Base-by-base conservation (phyloP, 2,329 filamentous ascomycete species). In the Fusarium sulawesiense region DNA sequence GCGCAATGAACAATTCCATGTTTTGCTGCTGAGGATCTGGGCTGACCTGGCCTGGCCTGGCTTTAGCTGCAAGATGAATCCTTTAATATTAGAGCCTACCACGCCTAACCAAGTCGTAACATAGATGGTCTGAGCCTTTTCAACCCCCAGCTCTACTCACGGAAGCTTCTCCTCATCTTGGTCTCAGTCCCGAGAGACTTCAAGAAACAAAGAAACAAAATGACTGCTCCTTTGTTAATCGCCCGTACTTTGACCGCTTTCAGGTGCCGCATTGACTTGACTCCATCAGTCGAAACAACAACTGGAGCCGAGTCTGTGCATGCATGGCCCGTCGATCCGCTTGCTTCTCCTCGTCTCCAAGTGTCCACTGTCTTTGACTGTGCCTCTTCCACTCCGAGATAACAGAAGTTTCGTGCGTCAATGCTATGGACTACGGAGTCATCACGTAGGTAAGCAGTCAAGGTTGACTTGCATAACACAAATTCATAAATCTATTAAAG, bases 201-300 rank as follows among this genome's bases (percentile, higher is more conserved):
- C 18, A n/a, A 32, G 37, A 41, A 30, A 37, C 34, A 23, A 58
- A 62, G 51, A 66, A 70, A 69, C 60, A 71, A 60, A 62, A 59
- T 58, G 45, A 65, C 66, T 57, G 47, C 53, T 59, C 56, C 63
- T 63, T 56, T 60, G 46, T 47, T 68, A 54, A 29, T 47, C 11
- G 23, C 41, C 56, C 46, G 60, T 59, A 73, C 56, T 60, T 55
- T 66, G 49, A 60, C 63, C 68, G 56, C 75, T 70, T 32, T 51
- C 61, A 68, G 34, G 23, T 29, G 34, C 23, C 68, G 60, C 57
- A 58, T 64, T 69, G 66, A 71, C 56, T 42, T 16, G 41, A 44
- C 49, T 54, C 13, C 10, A 29, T 64, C 60, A 73, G 66, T 68
- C 71, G 73, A 75, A 75, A 74, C 73, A 49, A 54, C 45, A 57